Evolutionary conservation across 768 basidiomycete species (phyloP), one percentile per base, ranked within the genome.

Genomic region (Hydnomerulius pinastri): DNA sequence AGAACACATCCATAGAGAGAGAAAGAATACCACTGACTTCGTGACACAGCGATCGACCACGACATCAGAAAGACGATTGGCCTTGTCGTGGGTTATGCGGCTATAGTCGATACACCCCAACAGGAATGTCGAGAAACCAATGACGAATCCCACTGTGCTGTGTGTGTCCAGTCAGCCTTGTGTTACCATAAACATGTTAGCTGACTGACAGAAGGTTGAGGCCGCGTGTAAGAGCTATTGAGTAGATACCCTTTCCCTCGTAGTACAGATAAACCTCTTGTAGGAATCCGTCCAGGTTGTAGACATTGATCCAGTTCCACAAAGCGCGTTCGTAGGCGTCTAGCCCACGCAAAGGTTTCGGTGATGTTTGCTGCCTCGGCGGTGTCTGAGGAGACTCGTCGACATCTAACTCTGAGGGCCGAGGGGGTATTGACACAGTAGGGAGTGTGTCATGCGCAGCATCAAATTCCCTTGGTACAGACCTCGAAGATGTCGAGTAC

Each of bases 301-400:
- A 92, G 11, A 98, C 93, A 65, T 99, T 99, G 51, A 98, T 93
- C 97, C 97, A 99, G 50, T 90, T 89, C 97, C 97, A 99, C 41
- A 98, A 69, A 1, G 97, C 97, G 51, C 85, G 86, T 68, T 99
- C 94, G 62, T 90, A 86, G 11, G 84, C 83, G 61, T 93, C 88
- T 38, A 93, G 66, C 8, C 90, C 87, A 43, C 82, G 79, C 78
- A 85, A 80, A 36, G 72, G 76, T 52, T 74, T 82, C 17, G 70
- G 60, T 36, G 59, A 59, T 23, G 50, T 18, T 18, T 58, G 57
- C 10, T 50, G 61, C 48, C 59, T 60, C 36, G 62, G 59, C 18
- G 56, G 55, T 7, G 56, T 43, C 18, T 47, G 63, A 13, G 47
- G 61, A 25, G 55, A 46, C 18, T 68, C 67, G 20, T 80, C 75